Conservation (phyloP, 768 basidiomycete species). For the Harrya chromipes region DNA sequence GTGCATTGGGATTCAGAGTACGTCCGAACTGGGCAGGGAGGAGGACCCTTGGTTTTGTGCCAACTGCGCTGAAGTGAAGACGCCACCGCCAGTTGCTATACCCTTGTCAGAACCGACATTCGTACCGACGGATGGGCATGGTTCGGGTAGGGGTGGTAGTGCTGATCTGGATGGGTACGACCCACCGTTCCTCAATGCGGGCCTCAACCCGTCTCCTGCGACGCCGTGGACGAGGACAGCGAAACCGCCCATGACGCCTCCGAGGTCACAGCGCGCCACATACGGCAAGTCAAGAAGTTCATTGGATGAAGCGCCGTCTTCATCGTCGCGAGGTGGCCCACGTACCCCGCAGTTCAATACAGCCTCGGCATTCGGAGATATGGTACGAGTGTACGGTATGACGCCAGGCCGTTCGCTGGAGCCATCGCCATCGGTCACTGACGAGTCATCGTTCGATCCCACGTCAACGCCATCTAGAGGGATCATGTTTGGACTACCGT, state of each 20-base stretch:
- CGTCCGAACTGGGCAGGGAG: constrained; percentile 65
- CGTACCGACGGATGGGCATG: constrained; percentile 51
- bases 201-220: constrained; percentile 53
- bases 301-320: constrained; percentile 40
- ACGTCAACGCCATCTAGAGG: constrained; percentile 81
- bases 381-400: constrained; percentile 37
- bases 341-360: constrained; percentile 49
- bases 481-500: constrained; percentile 56
- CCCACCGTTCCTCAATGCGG: constrained; percentile 56
- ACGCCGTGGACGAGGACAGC: constrained; percentile 43
- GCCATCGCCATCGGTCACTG: constrained; percentile 21
- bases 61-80: constrained; percentile 45
- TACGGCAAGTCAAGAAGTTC: constrained; percentile 38
- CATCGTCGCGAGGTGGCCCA: constrained; percentile 51
- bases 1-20: constrained; percentile 70
- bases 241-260: constrained; percentile 48
- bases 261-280: constrained; percentile 26
- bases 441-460: constrained; percentile 70
- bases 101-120: constrained; percentile 59
- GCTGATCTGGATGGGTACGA: constrained; percentile 43
- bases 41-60: constrained; percentile 80
- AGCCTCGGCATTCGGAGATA: constrained; percentile 30
- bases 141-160: background rate
- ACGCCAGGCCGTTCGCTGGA: constrained; percentile 40
- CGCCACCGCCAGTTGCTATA: constrained; percentile 36